Evolutionary conservation across 495 filamentous ascomycete species (phyloP).

Genomic region (Talaromyces thailandensis): DNA sequence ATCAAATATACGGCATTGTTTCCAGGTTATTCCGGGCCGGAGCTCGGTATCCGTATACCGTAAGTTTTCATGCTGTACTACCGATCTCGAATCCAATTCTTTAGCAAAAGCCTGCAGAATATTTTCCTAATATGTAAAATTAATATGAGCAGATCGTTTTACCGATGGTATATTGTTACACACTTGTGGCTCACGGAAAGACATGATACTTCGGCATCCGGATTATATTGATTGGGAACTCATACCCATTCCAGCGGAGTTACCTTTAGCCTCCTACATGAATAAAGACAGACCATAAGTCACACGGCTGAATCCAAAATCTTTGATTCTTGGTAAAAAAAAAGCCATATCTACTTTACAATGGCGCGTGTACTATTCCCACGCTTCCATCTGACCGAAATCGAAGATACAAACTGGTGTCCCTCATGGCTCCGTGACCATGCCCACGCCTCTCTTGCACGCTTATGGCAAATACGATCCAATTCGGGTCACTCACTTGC

Average conservation of each 20-base stretch:
- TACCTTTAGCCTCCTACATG: neutral
- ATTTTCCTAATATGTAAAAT: no score
- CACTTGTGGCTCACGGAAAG: no score
- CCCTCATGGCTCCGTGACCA: neutral
- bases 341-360: neutral
- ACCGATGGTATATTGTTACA: no score
- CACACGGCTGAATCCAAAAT: no score
- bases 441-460: neutral
- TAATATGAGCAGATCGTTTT: no score
- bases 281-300: no score
- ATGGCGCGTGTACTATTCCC: neutral
- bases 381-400: neutral
- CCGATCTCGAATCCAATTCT: neutral
- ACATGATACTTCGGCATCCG: neutral
- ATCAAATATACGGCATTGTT: no score
- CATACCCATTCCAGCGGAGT: neutral
- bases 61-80: neutral
- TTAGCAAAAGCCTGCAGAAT: no score
- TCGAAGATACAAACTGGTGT: neutral
- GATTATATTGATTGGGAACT: neutral
- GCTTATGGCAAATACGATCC: neutral
- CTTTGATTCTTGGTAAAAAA: no score
- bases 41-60: neutral
- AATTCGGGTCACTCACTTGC: neutral
- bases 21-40: neutral